Evolutionary conservation across 1,139 yeast genomes (phyloP).

Genomic region (Wickerhamomyces sp.): DNA sequence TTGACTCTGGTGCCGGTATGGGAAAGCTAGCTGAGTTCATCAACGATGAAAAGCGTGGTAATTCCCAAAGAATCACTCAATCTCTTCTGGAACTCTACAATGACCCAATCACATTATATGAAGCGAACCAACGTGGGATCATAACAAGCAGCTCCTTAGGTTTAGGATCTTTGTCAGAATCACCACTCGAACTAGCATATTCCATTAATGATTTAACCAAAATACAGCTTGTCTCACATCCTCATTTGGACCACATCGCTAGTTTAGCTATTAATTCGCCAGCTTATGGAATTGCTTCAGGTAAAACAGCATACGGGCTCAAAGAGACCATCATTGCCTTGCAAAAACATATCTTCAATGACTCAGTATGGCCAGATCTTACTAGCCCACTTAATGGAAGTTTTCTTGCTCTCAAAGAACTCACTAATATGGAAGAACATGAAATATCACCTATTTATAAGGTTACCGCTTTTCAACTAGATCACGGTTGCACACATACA

Average conservation of each 20-base stretch:
- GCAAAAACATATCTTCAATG: slow-evolving; percentile 61
- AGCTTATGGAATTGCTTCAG: slow-evolving; percentile 34
- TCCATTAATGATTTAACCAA: slow-evolving; percentile 32
- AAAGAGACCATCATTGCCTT: slow-evolving; percentile 49
- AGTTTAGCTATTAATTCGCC: slow-evolving; percentile 74
- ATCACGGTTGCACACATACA: slow-evolving; percentile 30
- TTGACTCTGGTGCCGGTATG: slow-evolving; percentile 82
- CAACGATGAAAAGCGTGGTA: slow-evolving; percentile 14
- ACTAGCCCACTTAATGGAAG: slow-evolving; percentile 17
- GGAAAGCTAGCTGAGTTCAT: slow-evolving; percentile 53
- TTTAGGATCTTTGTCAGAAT: slow-evolving; percentile 4
- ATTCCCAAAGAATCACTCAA: slow-evolving; percentile 7
- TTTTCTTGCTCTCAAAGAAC: slow-evolving; percentile 20
- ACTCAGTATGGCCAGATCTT: slow-evolving; percentile 72
- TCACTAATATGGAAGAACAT: slow-evolving; percentile 19
- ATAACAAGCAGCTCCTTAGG: slow-evolving; percentile 1
- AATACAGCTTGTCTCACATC: slow-evolving; percentile 66
- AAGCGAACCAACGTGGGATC: neutral
- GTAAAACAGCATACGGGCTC: slow-evolving; percentile 50
- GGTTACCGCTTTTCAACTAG: slow-evolving; percentile 26
- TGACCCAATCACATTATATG: slow-evolving; percentile 18
- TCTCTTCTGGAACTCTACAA: slow-evolving; percentile 17
- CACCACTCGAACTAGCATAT: slow-evolving; percentile 23
- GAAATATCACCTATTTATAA: slow-evolving; percentile 23
- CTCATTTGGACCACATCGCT: slow-evolving; percentile 78